Evolutionary conservation across 495 filamentous ascomycete species (phyloP), one percentile per base, ranked within the genome.

Genomic region (Glonium stellatum): DNA sequence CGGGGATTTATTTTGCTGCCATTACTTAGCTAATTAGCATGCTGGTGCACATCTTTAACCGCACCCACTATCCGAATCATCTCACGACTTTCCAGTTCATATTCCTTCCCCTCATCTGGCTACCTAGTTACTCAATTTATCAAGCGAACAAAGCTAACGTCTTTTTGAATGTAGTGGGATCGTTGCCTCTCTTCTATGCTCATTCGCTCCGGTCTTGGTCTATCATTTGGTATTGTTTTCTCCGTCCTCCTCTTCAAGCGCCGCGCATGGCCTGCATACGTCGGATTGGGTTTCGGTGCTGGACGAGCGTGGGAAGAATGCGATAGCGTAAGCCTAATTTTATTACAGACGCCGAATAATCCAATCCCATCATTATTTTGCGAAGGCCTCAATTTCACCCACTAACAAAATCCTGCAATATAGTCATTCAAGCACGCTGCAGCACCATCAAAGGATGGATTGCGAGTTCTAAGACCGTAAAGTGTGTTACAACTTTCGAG

Each of bases 201-300:
- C 69, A 92, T 97, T 78, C 91, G 93, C 73, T 96, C 91, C 57
- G 84, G 87, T 51, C 83, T 99, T 72, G 93, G 93, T 66, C 84
- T 96, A 66, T 88, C 86, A 57, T 97, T 97, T 77, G 93, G 93
- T 75, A 87, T 97, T 73, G 87, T 97, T 74, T 97, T 99, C 80
- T 97, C 92, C 49, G 92, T 99, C 34, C 85, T 99, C 50, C 76
- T 99, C 25, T 99, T 99, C 83, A 96, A 95, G 81, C 85, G 93
- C 71, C 84, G 93, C 73, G 89, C 92, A 65, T 99, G 93, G 88
- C 93, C 93, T 52, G 95, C 88, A 25, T 92, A 85, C 73, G 84
- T 95, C 66, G 93, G 93, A 55, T 79, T 90, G 47, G 93, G 93
- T 46, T 97, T 99, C 72, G 93, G 93, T 69, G 90, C 92, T 62